Base-by-base conservation (phyloP, 2,329 filamentous ascomycete species). In the Myriosclerotinia curreyana region DNA sequence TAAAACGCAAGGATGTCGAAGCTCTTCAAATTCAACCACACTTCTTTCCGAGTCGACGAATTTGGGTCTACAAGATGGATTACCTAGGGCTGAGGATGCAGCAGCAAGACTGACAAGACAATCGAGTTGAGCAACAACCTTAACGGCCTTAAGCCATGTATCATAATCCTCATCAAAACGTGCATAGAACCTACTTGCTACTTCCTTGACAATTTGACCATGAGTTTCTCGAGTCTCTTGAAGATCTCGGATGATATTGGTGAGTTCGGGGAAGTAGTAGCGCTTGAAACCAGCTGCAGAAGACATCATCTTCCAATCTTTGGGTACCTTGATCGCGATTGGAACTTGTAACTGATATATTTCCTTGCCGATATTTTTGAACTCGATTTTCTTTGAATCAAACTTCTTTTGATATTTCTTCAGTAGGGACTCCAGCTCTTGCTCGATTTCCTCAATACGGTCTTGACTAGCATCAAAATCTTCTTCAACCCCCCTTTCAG, bases 171-270 rank as follows among this genome's bases (percentile, higher is more conserved):
- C 83, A 70, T 98, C 95, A 73, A 99, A 99, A 31, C 91, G 89
- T 65, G 83, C 83, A 75, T 90, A 96, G 78, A 99, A 92, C 48
- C 92, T 86, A 31, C 85, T 82, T 0, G 91, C 86, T 40, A 97
- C 91, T 59, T 96, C 91, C 69, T 94, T 92, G 60, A 94, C 86
- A 48, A 98, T 90, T 72, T 99, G 94, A 5, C 87, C 88, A 76
- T 98, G 95, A 0, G 87, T 95, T 76, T 99, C 95, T 74, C 96
- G 93, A 1, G 92, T 91, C 77, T 99, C 95, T 74, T 96, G 95
- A 22, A 98, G 82, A 70, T 92, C 84, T 58, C 94, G 89, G 28
- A 99, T 92, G 2, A 97, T 84, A 36, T 84, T 82, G 17, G 90
- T 89, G 17, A 98, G 82, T 72, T 96, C 90, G 1, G 87, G 83